phyloP scores from a whole-genome alignment of 805 yeast species.

The Yarrowia divulgata region DNA sequence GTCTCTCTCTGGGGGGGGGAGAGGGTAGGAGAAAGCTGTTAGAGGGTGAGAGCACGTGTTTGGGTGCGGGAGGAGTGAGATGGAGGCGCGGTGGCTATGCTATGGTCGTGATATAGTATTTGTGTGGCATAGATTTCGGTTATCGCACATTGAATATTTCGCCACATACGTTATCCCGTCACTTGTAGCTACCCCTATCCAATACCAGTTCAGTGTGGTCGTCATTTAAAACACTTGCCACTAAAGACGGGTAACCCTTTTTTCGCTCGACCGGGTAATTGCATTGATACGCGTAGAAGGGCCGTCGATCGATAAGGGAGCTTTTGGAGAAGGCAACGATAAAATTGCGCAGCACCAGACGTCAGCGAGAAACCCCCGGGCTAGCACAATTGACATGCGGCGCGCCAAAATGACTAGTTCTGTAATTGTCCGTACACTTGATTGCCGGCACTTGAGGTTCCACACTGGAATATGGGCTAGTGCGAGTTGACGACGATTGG shows the following conservation, averaged over 20 bases:
- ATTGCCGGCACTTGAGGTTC: no score
- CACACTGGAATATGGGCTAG: no score
- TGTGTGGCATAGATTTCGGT: background rate
- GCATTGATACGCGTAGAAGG: slow-evolving; percentile 36
- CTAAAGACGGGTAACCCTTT: slow-evolving; percentile 16
- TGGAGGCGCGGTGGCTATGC: slow-evolving; percentile 1
- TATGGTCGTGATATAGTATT: background rate
- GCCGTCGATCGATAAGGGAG: slow-evolving; percentile 18
- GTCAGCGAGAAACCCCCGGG: background rate
- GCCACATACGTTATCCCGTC: background rate
- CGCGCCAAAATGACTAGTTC: background rate
- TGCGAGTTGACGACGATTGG: background rate
- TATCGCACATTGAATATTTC: background rate
- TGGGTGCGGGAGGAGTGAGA: background rate
- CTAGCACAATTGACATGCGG: background rate
- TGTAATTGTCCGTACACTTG: no score
- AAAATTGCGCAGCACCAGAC: slow-evolving; percentile 12
- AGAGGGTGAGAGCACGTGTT: slow-evolving; percentile 26
- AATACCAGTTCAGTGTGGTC: no score
- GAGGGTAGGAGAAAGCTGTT: no score
- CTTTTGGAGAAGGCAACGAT: background rate
- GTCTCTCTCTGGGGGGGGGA: slow-evolving; percentile 2
- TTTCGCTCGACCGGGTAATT: slow-evolving; percentile 20
- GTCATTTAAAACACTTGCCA: background rate
- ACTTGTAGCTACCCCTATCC: background rate